These are phyloP conservation scores for Fusarium mexicanum DNA, from an alignment of 2,329 filamentous ascomycete genomes.

Conservation along the genomic window DNA sequence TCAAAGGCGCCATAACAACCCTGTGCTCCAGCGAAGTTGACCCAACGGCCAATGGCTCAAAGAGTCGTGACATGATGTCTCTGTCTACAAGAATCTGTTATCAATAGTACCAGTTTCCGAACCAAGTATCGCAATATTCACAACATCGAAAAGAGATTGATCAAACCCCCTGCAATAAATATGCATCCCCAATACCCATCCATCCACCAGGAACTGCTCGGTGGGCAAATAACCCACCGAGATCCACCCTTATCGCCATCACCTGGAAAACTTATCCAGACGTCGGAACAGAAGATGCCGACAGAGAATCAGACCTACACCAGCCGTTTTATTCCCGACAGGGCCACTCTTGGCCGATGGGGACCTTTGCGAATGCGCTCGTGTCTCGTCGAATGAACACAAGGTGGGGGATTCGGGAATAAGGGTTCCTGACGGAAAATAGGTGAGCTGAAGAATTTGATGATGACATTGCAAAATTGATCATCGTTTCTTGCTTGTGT, in stretches of 20 bases:
- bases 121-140: no score
- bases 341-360: background rate
- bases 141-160: background rate
- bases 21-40: background rate
- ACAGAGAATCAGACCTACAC: fast-evolving
- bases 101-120: fast-evolving
- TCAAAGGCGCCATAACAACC: background rate
- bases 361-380: background rate
- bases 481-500: background rate
- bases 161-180: background rate
- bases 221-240: background rate
- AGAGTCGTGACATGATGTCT: background rate
- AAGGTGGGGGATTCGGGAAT: background rate
- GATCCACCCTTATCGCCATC: background rate
- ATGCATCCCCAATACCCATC: background rate
- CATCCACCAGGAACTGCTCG: background rate
- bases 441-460: background rate
- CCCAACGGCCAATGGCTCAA: background rate
- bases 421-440: background rate
- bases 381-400: background rate
- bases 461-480: background rate
- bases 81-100: background rate
- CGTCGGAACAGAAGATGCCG: background rate
- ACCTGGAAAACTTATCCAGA: background rate
- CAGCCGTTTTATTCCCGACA: background rate